Evolutionary conservation across 176 grass and related monocot genomes (phyloP).

Genomic region (Phyllostachys edulis): DNA sequence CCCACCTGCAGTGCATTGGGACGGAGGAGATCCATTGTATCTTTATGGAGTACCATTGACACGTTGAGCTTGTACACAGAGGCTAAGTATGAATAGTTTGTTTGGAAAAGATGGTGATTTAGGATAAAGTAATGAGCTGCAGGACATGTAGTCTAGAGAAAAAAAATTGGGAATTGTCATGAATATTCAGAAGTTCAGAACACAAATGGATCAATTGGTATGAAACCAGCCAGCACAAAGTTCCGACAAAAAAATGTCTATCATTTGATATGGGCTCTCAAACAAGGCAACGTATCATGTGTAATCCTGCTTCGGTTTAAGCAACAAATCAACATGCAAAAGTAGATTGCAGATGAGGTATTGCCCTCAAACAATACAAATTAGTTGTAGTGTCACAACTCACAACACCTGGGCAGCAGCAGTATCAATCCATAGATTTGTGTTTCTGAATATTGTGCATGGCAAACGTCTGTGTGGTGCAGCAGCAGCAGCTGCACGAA

Average conservation of each 20-base stretch:
- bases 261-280: not conserved
- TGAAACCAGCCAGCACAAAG: not conserved
- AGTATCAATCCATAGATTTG: not conserved
- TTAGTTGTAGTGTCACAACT: not conserved
- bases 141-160: not conserved
- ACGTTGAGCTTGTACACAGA: not conserved
- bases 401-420: not conserved
- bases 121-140: not conserved
- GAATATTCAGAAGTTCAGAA: not conserved
- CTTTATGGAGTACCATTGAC: not conserved
- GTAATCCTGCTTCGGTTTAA: too few species aligned
- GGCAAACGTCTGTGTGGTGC: not conserved
- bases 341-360: too few species aligned
- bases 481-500: not conserved
- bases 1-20: not conserved
- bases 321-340: too few species aligned
- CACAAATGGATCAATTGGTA: not conserved
- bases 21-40: not conserved
- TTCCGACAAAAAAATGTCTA: not conserved
- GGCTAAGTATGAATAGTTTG: not conserved
- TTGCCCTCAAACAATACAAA: too few species aligned
- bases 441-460: not conserved
- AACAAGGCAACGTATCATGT: not conserved
- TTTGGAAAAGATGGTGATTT: not conserved
- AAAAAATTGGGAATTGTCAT: not conserved